Percentiles rank a stretch among this genome's conserved stretches.
Evolutionary conservation across 148 eudicot genomes (phyloP).

Genomic region (Spergularia bocconei): DNA sequence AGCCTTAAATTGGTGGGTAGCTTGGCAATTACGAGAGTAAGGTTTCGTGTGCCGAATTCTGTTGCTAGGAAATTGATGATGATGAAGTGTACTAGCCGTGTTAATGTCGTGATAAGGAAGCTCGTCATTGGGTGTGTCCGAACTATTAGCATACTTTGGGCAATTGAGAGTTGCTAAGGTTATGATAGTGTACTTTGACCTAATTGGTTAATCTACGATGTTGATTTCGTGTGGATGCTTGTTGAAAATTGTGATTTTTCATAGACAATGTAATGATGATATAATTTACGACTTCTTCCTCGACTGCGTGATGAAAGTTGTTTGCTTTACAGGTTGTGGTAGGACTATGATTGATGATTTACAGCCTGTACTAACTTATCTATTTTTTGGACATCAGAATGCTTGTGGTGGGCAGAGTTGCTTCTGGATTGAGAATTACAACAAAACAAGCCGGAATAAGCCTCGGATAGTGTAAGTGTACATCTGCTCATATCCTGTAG

Average conservation of each 20-base stretch:
- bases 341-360: conserved; percentile 8
- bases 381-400: conserved; percentile 39
- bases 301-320: not conserved
- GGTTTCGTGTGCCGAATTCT: not conserved
- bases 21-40: not conserved
- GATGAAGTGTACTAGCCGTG: not conserved
- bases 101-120: not conserved
- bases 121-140: too few relatives aligned
- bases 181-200: too few relatives aligned
- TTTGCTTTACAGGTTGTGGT: not conserved
- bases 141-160: too few relatives aligned
- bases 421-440: conserved; percentile 69
- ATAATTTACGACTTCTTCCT: not conserved
- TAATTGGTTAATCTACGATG: too few relatives aligned
- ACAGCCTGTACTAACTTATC: conserved; percentile 12
- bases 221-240: too few relatives aligned
- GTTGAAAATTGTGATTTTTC: too few relatives aligned
- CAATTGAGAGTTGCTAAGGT: too few relatives aligned
- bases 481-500: conserved; percentile 10
- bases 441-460: conserved; percentile 44
- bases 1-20: too few relatives aligned
- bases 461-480: conserved; percentile 69
- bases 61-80: not conserved
- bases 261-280: not conserved
- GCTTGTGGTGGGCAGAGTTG: conserved; percentile 73